phyloP scores from a whole-genome alignment of 169 alveolate species.

The Cryptosporidium baileyi region DNA sequence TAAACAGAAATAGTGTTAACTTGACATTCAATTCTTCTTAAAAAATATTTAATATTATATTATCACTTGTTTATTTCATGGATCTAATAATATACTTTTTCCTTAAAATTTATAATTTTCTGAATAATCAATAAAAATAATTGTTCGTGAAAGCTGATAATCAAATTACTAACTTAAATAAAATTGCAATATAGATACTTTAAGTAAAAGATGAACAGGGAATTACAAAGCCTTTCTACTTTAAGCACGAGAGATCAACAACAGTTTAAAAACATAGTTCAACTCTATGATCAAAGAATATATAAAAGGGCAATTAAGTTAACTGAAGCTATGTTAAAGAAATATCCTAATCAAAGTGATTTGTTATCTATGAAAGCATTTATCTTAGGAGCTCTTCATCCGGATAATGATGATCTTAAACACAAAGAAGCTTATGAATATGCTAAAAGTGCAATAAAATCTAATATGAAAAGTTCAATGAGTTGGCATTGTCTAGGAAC shows the following conservation, averaged over 20 bases:
- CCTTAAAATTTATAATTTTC: too few relatives aligned
- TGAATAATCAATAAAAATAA: too few relatives aligned
- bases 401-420: constrained; percentile 61
- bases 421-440: constrained; percentile 73
- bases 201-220: too few relatives aligned
- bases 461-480: constrained; percentile 70
- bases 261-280: constrained; percentile 50
- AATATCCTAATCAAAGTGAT: constrained; percentile 74
- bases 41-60: too few relatives aligned
- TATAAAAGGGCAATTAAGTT: constrained; percentile 72
- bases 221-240: too few relatives aligned
- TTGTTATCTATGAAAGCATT: constrained; percentile 74
- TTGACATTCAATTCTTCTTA: too few relatives aligned
- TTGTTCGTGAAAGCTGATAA: too few relatives aligned
- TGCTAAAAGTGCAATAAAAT: constrained; percentile 69
- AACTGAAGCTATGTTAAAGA: constrained; percentile 72
- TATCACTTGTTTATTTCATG: too few relatives aligned
- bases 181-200: too few relatives aligned
- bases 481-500: constrained; percentile 76
- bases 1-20: too few relatives aligned
- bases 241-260: constrained; percentile 28
- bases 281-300: constrained; percentile 72
- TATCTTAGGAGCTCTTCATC: constrained; percentile 54
- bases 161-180: too few relatives aligned
- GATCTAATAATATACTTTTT: too few relatives aligned